Conservation (phyloP, 257 asterid species). For the Craterostigma plantagineum region DNA sequence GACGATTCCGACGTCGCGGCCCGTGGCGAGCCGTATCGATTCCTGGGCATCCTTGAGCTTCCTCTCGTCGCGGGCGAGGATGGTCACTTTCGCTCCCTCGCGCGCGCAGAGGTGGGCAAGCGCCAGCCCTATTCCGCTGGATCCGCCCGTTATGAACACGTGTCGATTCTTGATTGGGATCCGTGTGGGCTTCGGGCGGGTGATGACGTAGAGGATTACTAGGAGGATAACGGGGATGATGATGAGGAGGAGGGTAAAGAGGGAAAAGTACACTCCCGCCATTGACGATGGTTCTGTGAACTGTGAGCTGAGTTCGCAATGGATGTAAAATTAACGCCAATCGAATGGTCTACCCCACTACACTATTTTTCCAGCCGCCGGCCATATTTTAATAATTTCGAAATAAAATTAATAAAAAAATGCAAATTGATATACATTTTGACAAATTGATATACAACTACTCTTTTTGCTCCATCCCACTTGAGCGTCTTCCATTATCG, state of each 20-base stretch:
- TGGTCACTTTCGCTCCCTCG: constrained; percentile 49
- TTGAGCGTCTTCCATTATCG: too few relatives aligned
- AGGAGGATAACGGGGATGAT: constrained; percentile 44
- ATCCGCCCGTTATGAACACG: constrained; percentile 91
- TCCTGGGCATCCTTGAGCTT: constrained; percentile 71
- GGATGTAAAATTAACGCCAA: too few relatives aligned
- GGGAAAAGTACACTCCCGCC: constrained; percentile 31
- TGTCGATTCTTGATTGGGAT: constrained; percentile 73
- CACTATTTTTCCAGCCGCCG: too few relatives aligned
- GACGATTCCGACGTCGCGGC: constrained; percentile 48
- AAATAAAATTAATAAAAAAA: too few relatives aligned
- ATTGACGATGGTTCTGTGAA: constrained; percentile 10
- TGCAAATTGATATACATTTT: too few relatives aligned
- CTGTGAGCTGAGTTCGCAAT: too few relatives aligned
- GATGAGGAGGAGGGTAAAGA: constrained; percentile 23
- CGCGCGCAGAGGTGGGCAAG: constrained; percentile 62
- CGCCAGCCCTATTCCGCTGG: constrained; percentile 96
- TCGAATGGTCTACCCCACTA: too few relatives aligned
- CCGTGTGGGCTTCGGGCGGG: constrained; percentile 48
- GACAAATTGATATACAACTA: too few relatives aligned
- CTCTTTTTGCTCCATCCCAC: too few relatives aligned
- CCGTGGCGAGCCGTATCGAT: constrained; percentile 63
- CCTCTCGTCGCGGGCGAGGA: constrained; percentile 49
- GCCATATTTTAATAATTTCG: too few relatives aligned
- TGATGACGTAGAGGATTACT: constrained; percentile 37